A percentile compares a stretch with the other conserved stretches of the same genome.
phyloP scores from a whole-genome alignment of 371 early-diverging fungal genomes.

The Syncephalastrum contaminatum region DNA sequence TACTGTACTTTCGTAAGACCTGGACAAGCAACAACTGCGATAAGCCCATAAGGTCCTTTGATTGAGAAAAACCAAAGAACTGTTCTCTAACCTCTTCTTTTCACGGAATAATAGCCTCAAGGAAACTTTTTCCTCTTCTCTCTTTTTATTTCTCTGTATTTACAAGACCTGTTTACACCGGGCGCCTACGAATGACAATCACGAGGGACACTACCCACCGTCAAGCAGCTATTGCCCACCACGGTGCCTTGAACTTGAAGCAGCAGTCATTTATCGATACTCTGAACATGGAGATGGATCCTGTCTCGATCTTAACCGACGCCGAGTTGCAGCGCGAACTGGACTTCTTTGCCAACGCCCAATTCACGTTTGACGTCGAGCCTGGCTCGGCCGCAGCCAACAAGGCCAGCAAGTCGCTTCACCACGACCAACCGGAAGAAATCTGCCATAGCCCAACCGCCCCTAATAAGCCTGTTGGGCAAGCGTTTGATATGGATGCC shows the following conservation, averaged over 20 bases:
- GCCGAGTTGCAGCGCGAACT: conserved; percentile 38
- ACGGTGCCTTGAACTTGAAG: conserved; percentile 1
- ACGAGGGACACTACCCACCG: too few species aligned
- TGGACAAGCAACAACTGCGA: too few species aligned
- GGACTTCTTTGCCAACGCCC: conserved; percentile 51
- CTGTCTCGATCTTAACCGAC: conserved; percentile 32
- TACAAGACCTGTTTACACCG: too few species aligned
- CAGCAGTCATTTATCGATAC: conserved; percentile 18
- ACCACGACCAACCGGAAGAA: too few species aligned
- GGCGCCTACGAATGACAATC: too few species aligned
- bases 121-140: neutral
- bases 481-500: too few species aligned
- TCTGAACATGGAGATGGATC: conserved; percentile 36
- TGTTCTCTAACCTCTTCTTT: neutral
- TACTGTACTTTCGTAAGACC: neutral
- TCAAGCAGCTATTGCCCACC: neutral
- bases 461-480: too few species aligned
- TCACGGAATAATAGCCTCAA: neutral
- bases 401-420: too few species aligned
- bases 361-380: conserved; percentile 38
- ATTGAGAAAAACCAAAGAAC: too few species aligned
- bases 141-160: too few species aligned
- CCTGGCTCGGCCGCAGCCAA: conserved; percentile 2
- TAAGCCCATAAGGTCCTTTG: too few species aligned
- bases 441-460: too few species aligned